Percentiles rank a stretch among this genome's conserved stretches.
Conservation (phyloP, 345 rosid species). For the Zanthoxylum bungeanum region DNA sequence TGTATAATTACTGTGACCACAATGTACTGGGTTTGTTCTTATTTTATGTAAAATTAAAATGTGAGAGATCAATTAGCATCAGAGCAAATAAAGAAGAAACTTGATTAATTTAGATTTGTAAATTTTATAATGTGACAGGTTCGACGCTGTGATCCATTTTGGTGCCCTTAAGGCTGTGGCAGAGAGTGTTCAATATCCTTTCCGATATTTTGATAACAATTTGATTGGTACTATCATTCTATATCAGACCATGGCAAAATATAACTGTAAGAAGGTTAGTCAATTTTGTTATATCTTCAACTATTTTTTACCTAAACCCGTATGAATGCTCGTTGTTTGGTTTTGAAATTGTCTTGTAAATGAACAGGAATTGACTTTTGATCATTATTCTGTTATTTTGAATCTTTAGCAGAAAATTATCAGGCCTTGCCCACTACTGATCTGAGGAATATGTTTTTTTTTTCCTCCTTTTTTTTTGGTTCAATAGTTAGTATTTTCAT, state of each 20-base stretch:
- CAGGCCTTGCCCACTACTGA: conserved; percentile 1
- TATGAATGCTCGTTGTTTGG: too few relatives aligned
- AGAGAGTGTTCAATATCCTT: conserved; percentile 78
- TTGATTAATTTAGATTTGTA: not conserved
- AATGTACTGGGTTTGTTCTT: not conserved
- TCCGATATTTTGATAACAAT: conserved; percentile 78
- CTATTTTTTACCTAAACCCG: not conserved
- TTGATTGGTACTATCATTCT: conserved; percentile 73
- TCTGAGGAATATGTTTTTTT: not conserved
- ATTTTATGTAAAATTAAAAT: not conserved
- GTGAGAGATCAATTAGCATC: not conserved
- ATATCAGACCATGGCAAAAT: conserved; percentile 67
- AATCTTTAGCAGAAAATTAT: not conserved
- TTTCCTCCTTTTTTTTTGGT: not conserved
- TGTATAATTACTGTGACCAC: not conserved
- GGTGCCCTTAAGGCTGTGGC: conserved; percentile 96
- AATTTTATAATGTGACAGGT: conserved; percentile 37
- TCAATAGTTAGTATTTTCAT: conserved; percentile 87
- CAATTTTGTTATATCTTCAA: not conserved
- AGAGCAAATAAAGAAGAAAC: not conserved
- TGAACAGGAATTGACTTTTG: not conserved
- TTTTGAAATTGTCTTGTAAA: not conserved
- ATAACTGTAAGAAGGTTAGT: conserved; percentile 64
- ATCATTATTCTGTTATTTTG: not conserved
- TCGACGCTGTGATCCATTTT: conserved; percentile 93